Evolutionary conservation across 768 basidiomycete species (phyloP).

Genomic region (Mycena alexandri): DNA sequence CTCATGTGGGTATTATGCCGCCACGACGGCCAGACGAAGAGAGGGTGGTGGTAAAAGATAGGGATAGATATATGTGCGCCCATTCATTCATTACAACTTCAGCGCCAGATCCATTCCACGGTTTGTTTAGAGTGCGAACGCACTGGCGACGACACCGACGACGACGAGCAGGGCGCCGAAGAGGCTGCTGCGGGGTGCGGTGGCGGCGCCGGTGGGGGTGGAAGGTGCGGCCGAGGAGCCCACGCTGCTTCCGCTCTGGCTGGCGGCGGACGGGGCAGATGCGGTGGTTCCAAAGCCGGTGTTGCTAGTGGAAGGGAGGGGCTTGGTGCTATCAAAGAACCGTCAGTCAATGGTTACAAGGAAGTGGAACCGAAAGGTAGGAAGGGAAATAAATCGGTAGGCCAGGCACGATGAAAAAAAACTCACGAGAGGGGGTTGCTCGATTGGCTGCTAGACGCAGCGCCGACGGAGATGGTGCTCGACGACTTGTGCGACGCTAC

Average conservation of each 20-base stretch:
- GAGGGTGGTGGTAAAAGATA: slow-evolving; percentile 22
- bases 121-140: slow-evolving; percentile 24
- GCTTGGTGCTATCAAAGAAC: slow-evolving; percentile 14
- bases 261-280: background rate
- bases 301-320: background rate
- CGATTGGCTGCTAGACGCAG: too few species aligned
- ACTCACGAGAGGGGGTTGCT: slow-evolving; percentile 19
- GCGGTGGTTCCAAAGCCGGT: slow-evolving; percentile 5
- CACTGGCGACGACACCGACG: slow-evolving; percentile 27
- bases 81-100: background rate
- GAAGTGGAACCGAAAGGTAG: background rate
- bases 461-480: background rate
- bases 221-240: slow-evolving; percentile 9
- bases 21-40: slow-evolving; percentile 22
- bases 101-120: background rate
- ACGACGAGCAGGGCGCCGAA: slow-evolving; percentile 23
- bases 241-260: background rate
- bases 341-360: background rate
- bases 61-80: background rate
- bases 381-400: background rate
- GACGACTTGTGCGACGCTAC: slow-evolving; percentile 5
- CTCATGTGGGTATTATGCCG: slow-evolving; percentile 32
- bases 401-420: background rate
- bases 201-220: slow-evolving; percentile 11
- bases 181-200: slow-evolving; percentile 16